These are phyloP conservation scores for Leptographium lundbergii DNA, from an alignment of 2,329 filamentous ascomycete species.

Conservation along the genomic window DNA sequence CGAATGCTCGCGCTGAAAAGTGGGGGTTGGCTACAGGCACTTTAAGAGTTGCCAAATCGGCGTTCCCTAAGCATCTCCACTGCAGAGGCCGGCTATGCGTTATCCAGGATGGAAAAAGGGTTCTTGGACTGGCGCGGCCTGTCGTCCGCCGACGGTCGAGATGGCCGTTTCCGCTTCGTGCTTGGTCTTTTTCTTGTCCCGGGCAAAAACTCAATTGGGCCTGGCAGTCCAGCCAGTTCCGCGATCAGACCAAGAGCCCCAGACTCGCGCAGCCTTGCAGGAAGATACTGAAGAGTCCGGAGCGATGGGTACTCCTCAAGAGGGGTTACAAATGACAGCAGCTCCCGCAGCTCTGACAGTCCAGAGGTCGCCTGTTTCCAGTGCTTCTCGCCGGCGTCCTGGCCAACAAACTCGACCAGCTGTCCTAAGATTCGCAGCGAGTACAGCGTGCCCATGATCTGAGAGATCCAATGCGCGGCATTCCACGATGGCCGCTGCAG, in stretches of 20 bases:
- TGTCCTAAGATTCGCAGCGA: slow-evolving; percentile 46
- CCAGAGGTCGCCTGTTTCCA: not conserved
- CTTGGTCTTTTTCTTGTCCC: not conserved
- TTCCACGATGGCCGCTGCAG: slow-evolving; percentile 36
- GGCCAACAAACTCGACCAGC: slow-evolving; percentile 24
- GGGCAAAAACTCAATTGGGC: slow-evolving; percentile 6
- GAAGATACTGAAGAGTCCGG: slow-evolving; percentile 3
- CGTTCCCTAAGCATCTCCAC: not conserved
- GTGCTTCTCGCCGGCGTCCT: not conserved
- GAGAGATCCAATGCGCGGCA: slow-evolving; percentile 47
- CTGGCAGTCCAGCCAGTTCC: not conserved
- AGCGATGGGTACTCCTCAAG: slow-evolving; percentile 10
- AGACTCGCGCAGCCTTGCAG: slow-evolving; percentile 4
- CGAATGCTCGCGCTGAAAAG: not conserved
- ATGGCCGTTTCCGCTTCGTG: slow-evolving; percentile 6
- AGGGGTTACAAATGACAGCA: slow-evolving; percentile 2
- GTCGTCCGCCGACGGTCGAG: not conserved
- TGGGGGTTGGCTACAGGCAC: not conserved
- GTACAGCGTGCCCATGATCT: slow-evolving; percentile 47
- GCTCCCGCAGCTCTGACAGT: not conserved
- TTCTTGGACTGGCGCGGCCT: slow-evolving; percentile 1
- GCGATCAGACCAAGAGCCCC: slow-evolving; percentile 5
- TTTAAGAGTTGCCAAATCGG: not conserved
- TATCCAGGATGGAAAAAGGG: slow-evolving; percentile 8
- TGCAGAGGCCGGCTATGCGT: not conserved